Conservation (phyloP, 768 basidiomycete species). For the Neoboletus subvelutipes region DNA sequence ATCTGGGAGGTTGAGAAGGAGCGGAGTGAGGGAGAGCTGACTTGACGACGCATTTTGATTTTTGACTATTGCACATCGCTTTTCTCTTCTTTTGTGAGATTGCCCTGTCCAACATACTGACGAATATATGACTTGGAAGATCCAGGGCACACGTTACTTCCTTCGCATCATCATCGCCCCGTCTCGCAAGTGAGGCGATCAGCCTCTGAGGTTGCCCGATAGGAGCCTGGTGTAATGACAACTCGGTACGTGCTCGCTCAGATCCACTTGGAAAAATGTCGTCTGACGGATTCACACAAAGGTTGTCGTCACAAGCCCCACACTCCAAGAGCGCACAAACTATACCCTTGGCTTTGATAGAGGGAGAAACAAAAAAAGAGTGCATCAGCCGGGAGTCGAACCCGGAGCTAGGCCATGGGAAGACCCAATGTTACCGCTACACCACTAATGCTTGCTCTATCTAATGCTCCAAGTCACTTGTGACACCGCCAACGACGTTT, state of each 20-base stretch:
- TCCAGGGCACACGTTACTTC: neutral
- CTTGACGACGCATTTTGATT: neutral
- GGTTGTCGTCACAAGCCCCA: neutral
- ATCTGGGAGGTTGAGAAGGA: constrained; percentile 77
- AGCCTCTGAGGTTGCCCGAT: neutral
- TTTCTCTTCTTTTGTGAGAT: neutral
- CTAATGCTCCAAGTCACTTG: neutral
- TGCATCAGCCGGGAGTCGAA: constrained; percentile 60
- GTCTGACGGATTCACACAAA: neutral
- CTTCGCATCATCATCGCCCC: neutral
- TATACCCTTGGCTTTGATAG: no score
- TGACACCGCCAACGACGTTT: no score
- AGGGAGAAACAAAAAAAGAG: neutral
- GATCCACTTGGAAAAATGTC: neutral
- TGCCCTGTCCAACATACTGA: neutral
- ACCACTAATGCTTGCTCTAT: constrained; percentile 44
- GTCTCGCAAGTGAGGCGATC: neutral
- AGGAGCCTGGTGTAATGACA: neutral
- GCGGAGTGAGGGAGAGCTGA: constrained; percentile 25
- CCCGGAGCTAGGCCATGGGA: constrained; percentile 70
- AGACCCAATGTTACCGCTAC: constrained; percentile 88
- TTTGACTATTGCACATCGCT: neutral
- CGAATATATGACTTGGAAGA: neutral
- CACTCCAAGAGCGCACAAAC: neutral
- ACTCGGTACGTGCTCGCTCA: neutral